Base-by-base conservation (phyloP, 495 filamentous ascomycete species). In the Podospora didyma region DNA sequence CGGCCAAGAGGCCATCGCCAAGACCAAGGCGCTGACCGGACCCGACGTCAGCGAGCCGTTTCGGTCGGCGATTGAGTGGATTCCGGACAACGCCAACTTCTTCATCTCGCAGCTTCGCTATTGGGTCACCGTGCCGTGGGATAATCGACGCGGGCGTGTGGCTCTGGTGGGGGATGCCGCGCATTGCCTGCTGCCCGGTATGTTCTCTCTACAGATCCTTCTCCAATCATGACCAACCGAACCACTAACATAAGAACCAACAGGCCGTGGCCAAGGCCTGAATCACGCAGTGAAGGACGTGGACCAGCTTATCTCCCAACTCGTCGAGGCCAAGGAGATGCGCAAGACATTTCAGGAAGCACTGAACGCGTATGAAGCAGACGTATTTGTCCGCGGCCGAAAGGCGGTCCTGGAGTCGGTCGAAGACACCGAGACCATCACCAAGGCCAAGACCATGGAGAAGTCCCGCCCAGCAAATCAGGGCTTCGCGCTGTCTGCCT, bases 251-350 rank as follows among this genome's bases (percentile, higher is more conserved):
- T 37, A 2, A 37, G 20, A 17, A 21, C 23, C 11, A 11, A 20
- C n/a, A 58, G 56, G 49, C 26, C 49, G 41, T 21, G 56, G 56
- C 11, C 56, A 58, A 41, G 49, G 56, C 22, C 50, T 58, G 12
- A 58, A 58, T 19, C 46, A 56, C 34, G 54, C 54, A 17, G 14
- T 56, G 19, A 26, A 14, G 6, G 47, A 46, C 37, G 48, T 57
- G 7, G 48, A 51, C 35, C 2, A 16, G 2, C 4, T 57, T 1
- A 16, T 53, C 10, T 20, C 17, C 1, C 17, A 47, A 28, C 39
- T 49, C 12, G n/a, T 58, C 26, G 21, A 39, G 28, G 49, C 39
- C 14, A 48, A 46, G 49, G 26, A 24, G 14, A n/a, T 12, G n/a
- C 22, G 45, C 10, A 12, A 6, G 9, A 35, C 14, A 11, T 14